Evolutionary conservation across 306 rosid species (phyloP).

Genomic region (Cicer arietinum): DNA sequence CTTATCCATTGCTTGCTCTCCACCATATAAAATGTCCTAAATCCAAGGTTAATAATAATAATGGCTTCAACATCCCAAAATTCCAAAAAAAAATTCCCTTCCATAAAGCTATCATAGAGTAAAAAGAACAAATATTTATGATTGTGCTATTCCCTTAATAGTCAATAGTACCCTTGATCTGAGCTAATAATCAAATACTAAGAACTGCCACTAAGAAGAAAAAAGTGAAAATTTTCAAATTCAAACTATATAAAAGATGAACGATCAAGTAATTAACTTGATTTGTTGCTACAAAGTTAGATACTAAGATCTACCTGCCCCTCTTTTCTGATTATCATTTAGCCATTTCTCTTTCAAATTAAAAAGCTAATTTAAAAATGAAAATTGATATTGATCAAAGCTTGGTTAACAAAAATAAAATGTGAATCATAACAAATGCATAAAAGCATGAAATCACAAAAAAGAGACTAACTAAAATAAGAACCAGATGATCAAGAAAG

Average conservation of each 20-base stretch:
- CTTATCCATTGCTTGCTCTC: constrained; percentile 30
- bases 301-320: constrained; percentile 49
- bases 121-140: not conserved
- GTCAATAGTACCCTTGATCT: constrained; percentile 30
- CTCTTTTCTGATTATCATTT: constrained; percentile 12
- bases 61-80: constrained; percentile 3
- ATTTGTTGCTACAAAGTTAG: constrained; percentile 39
- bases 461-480: not conserved
- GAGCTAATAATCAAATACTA: constrained; percentile 39
- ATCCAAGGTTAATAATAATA: constrained; percentile 16
- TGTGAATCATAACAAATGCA: constrained; percentile 42
- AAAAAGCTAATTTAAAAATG: constrained; percentile 31
- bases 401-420: constrained; percentile 26
- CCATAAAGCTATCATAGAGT: constrained; percentile 33
- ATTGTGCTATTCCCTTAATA: constrained; percentile 18
- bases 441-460: constrained; percentile 40
- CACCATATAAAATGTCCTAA: constrained; percentile 34
- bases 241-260: not conserved
- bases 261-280: constrained; percentile 47
- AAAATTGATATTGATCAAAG: constrained; percentile 39
- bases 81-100: not conserved
- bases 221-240: constrained; percentile 21
- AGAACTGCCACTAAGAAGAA: constrained; percentile 34
- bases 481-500: constrained; percentile 39
- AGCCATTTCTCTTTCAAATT: constrained; percentile 31